Percentiles rank a stretch among this genome's conserved stretches.
Conservation (phyloP, 768 basidiomycete species). For the Panaeolus cyanescens region DNA sequence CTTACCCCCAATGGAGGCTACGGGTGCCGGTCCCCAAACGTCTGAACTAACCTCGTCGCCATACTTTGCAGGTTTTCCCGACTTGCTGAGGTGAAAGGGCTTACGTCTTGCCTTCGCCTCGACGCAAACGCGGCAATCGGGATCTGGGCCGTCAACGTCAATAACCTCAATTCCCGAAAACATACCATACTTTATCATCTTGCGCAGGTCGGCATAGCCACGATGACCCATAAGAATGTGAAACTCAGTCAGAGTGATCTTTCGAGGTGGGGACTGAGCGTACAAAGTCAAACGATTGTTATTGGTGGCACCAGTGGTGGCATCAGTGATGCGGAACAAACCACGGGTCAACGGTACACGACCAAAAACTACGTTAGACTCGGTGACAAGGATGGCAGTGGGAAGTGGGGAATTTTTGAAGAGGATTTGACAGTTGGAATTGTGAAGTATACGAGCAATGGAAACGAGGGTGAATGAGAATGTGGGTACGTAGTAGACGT, state of each 20-base stretch:
- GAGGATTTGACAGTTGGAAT: too few species aligned
- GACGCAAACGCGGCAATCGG: not conserved
- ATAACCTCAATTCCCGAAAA: conserved; percentile 31
- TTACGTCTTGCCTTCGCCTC: conserved; percentile 1
- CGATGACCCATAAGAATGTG: conserved; percentile 38
- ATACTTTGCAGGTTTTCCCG: conserved; percentile 12
- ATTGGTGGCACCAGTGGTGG: not conserved
- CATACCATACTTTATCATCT: conserved; percentile 27
- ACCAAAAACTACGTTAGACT: too few species aligned
- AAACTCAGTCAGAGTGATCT: conserved; percentile 26
- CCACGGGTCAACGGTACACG: conserved; percentile 23
- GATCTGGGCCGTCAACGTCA: not conserved
- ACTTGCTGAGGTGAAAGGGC: not conserved
- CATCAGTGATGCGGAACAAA: conserved; percentile 22
- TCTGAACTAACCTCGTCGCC: conserved; percentile 38
- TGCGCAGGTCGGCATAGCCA: conserved; percentile 22
- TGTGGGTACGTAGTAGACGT: conserved; percentile 1
- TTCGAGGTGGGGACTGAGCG: conserved; percentile 4
- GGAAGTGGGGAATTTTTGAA: too few species aligned
- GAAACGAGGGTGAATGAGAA: conserved; percentile 4
- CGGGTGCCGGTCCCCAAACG: conserved; percentile 43
- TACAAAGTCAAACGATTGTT: not conserved
- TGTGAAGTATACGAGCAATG: too few species aligned
- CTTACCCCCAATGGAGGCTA: conserved; percentile 19
- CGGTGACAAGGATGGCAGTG: too few species aligned